phyloP scores from a whole-genome alignment of 2,329 filamentous ascomycete genomes.

The Aspergillus udagawae region DNA sequence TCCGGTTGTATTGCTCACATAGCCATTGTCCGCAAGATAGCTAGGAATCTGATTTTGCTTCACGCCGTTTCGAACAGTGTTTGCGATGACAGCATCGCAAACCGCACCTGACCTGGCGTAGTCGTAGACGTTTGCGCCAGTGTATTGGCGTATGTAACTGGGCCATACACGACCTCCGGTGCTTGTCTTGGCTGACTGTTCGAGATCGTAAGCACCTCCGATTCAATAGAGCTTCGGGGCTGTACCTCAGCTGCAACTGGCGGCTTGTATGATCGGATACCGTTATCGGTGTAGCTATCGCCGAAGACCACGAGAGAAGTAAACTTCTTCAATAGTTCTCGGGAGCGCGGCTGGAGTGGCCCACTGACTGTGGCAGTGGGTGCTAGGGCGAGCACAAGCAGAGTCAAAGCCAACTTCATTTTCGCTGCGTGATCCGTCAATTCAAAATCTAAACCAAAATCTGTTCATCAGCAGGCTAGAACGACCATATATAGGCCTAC shows the following conservation, averaged over 20 bases:
- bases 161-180: constrained; percentile 66
- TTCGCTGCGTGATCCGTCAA: not conserved
- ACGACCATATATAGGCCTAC: not conserved
- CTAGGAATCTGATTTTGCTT: constrained; percentile 54
- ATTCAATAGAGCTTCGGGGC: not conserved
- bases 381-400: not conserved
- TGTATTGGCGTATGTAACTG: constrained; percentile 59
- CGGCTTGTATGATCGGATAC: not conserved
- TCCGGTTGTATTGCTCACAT: constrained; percentile 7
- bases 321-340: constrained; percentile 38
- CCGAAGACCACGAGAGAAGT: constrained; percentile 66
- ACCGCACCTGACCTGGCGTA: constrained; percentile 70
- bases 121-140: constrained; percentile 51
- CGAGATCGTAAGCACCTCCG: not conserved
- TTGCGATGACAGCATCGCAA: constrained; percentile 65
- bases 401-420: not conserved
- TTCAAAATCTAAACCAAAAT: not conserved
- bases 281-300: constrained; percentile 72
- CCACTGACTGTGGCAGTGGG: not conserved
- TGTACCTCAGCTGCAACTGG: not conserved
- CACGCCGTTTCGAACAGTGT: constrained; percentile 47
- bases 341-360: not conserved
- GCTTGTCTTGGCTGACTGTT: constrained; percentile 48
- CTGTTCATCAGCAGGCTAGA: too few relatives aligned
- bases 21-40: constrained; percentile 21